phyloP scores from a whole-genome alignment of 2,329 filamentous ascomycete species.

The Aschersonia sp. region DNA sequence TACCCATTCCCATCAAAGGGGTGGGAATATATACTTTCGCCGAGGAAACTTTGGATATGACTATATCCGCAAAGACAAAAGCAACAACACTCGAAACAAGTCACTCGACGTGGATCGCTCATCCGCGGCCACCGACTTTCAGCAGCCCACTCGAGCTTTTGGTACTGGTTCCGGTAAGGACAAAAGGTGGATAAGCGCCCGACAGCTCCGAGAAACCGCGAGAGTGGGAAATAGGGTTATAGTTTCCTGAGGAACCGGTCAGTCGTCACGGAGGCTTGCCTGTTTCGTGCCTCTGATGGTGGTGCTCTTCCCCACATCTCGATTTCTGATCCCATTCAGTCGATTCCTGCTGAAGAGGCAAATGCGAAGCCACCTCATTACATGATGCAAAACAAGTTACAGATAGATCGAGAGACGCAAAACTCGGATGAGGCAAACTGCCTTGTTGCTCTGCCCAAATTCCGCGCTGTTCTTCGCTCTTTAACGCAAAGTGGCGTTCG shows the following conservation, averaged over 20 bases:
- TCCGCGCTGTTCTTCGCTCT: not conserved
- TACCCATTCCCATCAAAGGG: not conserved
- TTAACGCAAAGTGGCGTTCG: not conserved
- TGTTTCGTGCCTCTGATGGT: no score
- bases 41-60: not conserved
- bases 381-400: no score
- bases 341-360: no score
- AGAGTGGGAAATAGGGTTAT: no score
- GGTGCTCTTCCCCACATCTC: no score
- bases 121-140: conserved; percentile 3
- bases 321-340: no score
- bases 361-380: no score
- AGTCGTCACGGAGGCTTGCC: no score
- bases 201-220: no score
- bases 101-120: not conserved
- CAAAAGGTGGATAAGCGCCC: not conserved
- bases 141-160: not conserved
- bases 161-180: not conserved
- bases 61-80: not conserved
- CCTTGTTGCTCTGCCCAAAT: not conserved
- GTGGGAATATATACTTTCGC: not conserved
- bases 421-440: no score
- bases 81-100: not conserved
- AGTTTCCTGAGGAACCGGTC: no score
- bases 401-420: no score